Evolutionary conservation across 1,139 yeast species (phyloP).

Genomic region (Zygoascus sp.): DNA sequence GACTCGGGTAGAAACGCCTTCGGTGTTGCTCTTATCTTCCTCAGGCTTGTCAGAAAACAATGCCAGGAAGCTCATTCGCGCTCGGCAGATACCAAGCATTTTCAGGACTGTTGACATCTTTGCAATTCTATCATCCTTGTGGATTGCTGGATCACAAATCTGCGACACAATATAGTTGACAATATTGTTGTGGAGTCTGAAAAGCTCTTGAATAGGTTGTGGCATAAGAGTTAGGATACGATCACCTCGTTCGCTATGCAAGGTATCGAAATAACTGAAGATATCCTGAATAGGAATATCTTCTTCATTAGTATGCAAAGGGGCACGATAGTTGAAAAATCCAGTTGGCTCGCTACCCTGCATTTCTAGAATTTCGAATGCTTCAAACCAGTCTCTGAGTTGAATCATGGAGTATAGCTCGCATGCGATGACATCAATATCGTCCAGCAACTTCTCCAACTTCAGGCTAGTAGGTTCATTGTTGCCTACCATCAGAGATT

Average conservation of each 20-base stretch:
- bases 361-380: conserved; percentile 68
- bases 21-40: conserved; percentile 12
- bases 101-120: conserved; percentile 68
- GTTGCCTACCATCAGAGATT: conserved; percentile 24
- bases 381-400: conserved; percentile 73
- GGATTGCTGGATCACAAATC: conserved; percentile 51
- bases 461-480: conserved; percentile 23
- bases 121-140: conserved; percentile 55
- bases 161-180: conserved; percentile 61
- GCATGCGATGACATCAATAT: conserved; percentile 59
- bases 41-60: conserved; percentile 41
- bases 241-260: conserved; percentile 40
- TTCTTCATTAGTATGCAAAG: conserved; percentile 46
- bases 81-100: conserved; percentile 60
- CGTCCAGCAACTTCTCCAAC: conserved; percentile 55
- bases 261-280: conserved; percentile 61
- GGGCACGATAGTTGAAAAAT: conserved; percentile 55
- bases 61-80: conserved; percentile 63
- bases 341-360: conserved; percentile 54
- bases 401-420: conserved; percentile 58
- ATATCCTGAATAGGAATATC: conserved; percentile 62
- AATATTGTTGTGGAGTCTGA: conserved; percentile 64
- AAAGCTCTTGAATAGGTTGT: conserved; percentile 58
- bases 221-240: conserved; percentile 59
- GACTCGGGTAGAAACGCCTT: conserved; percentile 48